Evolutionary conservation across 768 basidiomycete genomes (phyloP), one percentile per base, ranked within the genome.

Genomic region (Boletales sp.): DNA sequence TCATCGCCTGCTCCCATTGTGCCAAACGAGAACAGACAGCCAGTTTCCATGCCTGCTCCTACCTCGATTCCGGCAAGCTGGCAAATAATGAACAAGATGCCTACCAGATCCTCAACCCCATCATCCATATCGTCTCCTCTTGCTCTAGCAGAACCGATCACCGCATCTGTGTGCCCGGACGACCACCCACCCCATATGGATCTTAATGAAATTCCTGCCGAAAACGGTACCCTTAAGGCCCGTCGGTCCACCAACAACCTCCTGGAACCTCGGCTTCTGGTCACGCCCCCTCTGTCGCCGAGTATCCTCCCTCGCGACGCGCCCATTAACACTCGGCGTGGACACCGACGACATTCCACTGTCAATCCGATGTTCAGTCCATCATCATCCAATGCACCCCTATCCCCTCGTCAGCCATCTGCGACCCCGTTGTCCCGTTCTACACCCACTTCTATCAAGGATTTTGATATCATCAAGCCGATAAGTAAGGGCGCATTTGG

Each of bases 401-500:
- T 94, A 2, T 98, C 97, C 15, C 97, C 97, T 30, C 81, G 95
- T 21, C 82, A 95, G 50, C 76, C 89, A 8, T 83, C 93, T 5
- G 76, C 80, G 8, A 85, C 84, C 2, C 90, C 93, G 1, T 69
- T 89, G 35, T 79, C 90, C 30, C 81, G 92, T 21, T 82, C 89
- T 15, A 84, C 83, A 11, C 83, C 90, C 2, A 87, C 94, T 4
- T 95, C 94, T 6, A 97, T 98, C 72, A 97, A 94, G 69, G 97
- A 99, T 67, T 99, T 99, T 61, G 95, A 98, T 63, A 86, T 99
- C 64, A 95, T 99, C 76, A 99, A 99, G 69, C 97, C 97, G 4
- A 99, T 99, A 66, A 93, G 90, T 68, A 97, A 97, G 65, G 97
- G 97, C 46, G 97, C 97, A 2, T 98, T 99, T 66, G 97, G 97